Conservation (phyloP, 495 filamentous ascomycete genomes). For the Penicillium longicatenatum region DNA sequence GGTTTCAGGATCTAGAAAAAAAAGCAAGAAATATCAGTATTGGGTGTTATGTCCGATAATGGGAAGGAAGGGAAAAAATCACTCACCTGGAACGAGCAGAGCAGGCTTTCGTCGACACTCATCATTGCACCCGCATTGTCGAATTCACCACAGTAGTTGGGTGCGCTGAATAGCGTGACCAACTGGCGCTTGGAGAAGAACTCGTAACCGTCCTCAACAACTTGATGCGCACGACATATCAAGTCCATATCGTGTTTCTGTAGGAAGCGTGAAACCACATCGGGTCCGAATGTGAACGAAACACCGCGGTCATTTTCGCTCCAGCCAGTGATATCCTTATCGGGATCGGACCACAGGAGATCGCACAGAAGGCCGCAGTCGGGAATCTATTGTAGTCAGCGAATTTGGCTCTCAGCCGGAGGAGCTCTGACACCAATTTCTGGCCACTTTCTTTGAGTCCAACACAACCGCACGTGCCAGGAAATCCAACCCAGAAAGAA, state of each 20-base stretch:
- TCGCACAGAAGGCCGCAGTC: constrained; percentile 98
- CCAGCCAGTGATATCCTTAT: constrained; percentile 99
- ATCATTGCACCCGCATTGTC: constrained; percentile 99
- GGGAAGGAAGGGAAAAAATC: constrained; percentile 25
- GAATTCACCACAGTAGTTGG: constrained; percentile 99
- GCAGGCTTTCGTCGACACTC: constrained; percentile 98
- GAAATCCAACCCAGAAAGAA: constrained; percentile 12
- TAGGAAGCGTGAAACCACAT: constrained; percentile 96
- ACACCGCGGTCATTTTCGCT: constrained; percentile 99
- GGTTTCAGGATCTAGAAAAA: constrained; percentile 87
- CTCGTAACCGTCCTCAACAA: constrained; percentile 98
- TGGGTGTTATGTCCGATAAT: constrained; percentile 11
- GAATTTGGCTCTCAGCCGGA: constrained; percentile 44
- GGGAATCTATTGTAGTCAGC: constrained; percentile 78
- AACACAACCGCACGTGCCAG: constrained; percentile 6
- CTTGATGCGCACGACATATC: constrained; percentile 98
- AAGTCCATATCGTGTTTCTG: constrained; percentile 99
- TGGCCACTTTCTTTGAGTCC: constrained; percentile 14
- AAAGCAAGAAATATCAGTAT: constrained; percentile 7
- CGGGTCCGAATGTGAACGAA: constrained; percentile 98
- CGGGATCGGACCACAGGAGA: constrained; percentile 96
- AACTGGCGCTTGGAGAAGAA: constrained; percentile 99
- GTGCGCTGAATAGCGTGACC: constrained; percentile 96
- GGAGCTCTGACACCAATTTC: constrained; percentile 34
- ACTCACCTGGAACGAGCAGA: constrained; percentile 96